A percentile compares a stretch with the other conserved stretches of the same genome.
These are phyloP conservation scores for Macrolepiota dolichaula DNA, from an alignment of 768 basidiomycete genomes.

Conservation along the genomic window DNA sequence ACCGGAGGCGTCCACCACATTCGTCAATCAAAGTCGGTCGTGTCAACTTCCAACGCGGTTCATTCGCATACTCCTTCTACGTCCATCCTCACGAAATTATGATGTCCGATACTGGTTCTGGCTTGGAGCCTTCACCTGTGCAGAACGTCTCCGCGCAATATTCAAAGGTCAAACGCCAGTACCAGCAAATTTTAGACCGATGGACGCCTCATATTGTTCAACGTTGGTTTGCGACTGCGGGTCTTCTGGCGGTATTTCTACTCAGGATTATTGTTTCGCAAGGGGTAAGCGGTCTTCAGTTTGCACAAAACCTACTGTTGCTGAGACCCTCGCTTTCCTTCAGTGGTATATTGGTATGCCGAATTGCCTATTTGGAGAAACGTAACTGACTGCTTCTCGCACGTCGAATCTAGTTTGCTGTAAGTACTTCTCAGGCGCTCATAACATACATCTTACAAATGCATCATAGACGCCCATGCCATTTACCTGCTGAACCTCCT, in stretches of 20 bases:
- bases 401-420: conserved; percentile 53
- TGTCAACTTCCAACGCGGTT: conserved; percentile 13
- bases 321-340: conserved; percentile 9
- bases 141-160: conserved; percentile 46
- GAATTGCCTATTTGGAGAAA: background rate
- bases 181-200: conserved; percentile 87
- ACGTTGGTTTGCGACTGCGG: conserved; percentile 81
- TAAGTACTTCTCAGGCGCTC: conserved; percentile 34
- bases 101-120: conserved; percentile 49
- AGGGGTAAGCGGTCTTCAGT: conserved; percentile 59
- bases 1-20: conserved; percentile 13
- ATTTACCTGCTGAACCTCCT: conserved; percentile 96
- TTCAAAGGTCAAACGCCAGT: conserved; percentile 64
- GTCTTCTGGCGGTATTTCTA: conserved; percentile 70
- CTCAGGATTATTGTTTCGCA: conserved; percentile 85
- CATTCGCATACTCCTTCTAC: background rate
- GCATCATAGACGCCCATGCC: conserved; percentile 67
- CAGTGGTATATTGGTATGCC: conserved; percentile 92
- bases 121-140: conserved; percentile 42
- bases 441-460: background rate
- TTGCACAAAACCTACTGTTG: background rate
- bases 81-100: conserved; percentile 30
- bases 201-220: conserved; percentile 88
- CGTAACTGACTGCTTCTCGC: background rate
- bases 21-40: conserved; percentile 14